Percentiles rank a stretch among this genome's conserved stretches.
Conservation (phyloP, 2,329 filamentous ascomycete genomes). For the Botrytis galanthina region DNA sequence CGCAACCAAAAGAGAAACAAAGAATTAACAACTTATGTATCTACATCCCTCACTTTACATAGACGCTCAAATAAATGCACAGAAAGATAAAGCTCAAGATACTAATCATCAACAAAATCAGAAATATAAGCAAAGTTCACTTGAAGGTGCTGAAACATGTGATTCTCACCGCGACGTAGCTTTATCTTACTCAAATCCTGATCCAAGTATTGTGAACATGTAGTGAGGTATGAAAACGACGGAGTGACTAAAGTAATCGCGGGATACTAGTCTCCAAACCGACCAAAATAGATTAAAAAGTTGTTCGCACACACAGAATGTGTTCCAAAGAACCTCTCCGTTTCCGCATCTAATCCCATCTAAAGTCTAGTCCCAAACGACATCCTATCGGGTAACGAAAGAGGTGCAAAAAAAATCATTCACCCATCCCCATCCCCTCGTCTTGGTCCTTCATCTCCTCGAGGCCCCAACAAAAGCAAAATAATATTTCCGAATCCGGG, state of each 20-base stretch:
- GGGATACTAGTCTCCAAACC: not conserved
- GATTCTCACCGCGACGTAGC: not conserved
- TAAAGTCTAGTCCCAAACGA: not conserved
- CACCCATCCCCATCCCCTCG: not conserved
- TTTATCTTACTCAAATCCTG: not conserved
- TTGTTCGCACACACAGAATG: not conserved
- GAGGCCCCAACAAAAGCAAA: not conserved
- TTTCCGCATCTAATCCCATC: not conserved
- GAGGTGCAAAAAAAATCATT: not conserved
- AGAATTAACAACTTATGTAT: not conserved
- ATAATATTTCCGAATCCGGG: not conserved
- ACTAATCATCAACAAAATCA: not conserved
- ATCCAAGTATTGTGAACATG: not conserved
- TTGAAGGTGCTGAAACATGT: not conserved
- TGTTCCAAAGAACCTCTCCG: not conserved
- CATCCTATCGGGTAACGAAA: not conserved
- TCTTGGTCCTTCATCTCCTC: not conserved
- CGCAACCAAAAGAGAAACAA: not conserved
- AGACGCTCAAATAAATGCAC: not conserved
- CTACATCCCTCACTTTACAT: not conserved
- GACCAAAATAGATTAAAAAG: not conserved
- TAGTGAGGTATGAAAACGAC: not conserved
- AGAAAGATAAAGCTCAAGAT: not conserved
- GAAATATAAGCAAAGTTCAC: not conserved
- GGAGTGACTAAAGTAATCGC: not conserved